Conservation (phyloP, 225 moss, liverwort and hornwort species). For the Lunularia cruciata region DNA sequence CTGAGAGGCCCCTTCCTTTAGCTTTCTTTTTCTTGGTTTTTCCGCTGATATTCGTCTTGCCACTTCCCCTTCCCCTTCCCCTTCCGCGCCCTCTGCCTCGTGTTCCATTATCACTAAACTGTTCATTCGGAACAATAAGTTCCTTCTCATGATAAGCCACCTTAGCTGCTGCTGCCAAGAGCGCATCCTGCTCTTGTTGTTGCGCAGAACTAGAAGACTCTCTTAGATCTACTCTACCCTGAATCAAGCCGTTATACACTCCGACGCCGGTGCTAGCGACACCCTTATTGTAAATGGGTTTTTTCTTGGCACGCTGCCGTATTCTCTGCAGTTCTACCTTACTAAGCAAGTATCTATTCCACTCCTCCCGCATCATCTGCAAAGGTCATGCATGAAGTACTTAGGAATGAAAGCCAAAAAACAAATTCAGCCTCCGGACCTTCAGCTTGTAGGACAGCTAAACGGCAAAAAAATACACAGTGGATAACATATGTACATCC, state of each 20-base stretch:
- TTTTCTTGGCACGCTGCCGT: constrained; percentile 75
- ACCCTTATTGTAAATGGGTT: constrained; percentile 26
- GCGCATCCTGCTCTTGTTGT: constrained; percentile 76
- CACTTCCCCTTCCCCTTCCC: constrained; percentile 43
- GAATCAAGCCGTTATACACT: constrained; percentile 44
- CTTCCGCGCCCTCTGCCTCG: constrained; percentile 55
- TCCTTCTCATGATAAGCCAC: constrained; percentile 60
- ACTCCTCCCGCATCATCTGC: constrained; percentile 95
- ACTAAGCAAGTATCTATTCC: constrained; percentile 80
- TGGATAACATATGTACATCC: not conserved
- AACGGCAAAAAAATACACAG: not conserved
- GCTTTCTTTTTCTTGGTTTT: constrained; percentile 35
- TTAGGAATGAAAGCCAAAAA: too few relatives aligned
- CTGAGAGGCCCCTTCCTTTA: constrained; percentile 33
- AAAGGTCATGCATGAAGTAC: constrained; percentile 19
- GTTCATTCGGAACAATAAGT: constrained; percentile 55
- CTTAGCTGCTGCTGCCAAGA: constrained; percentile 79
- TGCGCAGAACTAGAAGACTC: constrained; percentile 52
- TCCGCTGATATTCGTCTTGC: constrained; percentile 15
- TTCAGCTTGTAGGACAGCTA: not conserved
- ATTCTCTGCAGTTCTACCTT: constrained; percentile 92
- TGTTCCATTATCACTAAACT: constrained; percentile 37
- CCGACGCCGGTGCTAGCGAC: constrained; percentile 31
- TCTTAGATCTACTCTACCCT: constrained; percentile 20
- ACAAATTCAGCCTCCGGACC: not conserved